Conservation (phyloP, 1,284 basidiomycete genomes). For the Ceratorhiza oryzae-sativae region DNA sequence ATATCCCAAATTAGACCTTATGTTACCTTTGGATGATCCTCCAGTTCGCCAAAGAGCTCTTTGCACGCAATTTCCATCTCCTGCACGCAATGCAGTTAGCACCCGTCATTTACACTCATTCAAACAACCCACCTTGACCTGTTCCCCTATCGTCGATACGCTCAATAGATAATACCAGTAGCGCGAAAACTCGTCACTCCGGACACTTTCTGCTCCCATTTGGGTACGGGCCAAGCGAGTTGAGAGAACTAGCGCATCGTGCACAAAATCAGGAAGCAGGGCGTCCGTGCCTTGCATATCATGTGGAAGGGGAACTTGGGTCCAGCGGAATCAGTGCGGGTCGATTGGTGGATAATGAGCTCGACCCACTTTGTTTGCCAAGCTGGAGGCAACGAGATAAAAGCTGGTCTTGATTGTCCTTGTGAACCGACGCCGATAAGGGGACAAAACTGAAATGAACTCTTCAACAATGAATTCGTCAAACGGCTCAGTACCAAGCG, state of each 20-base stretch:
- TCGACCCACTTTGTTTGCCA: constrained; percentile 16
- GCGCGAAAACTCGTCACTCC: constrained; percentile 46
- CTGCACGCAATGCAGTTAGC: constrained; percentile 28
- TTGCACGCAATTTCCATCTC: constrained; percentile 46
- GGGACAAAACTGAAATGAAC: constrained; percentile 46
- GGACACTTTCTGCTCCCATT: constrained; percentile 46
- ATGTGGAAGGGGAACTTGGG: constrained; percentile 48
- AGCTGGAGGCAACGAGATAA: constrained; percentile 41
- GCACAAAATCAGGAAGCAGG: constrained; percentile 45
- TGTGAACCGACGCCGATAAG: constrained; percentile 47
- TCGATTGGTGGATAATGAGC: too few species aligned
- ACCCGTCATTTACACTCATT: neutral
- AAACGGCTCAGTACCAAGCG: constrained; percentile 47
- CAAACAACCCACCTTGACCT: constrained; percentile 38
- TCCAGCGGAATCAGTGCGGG: too few species aligned
- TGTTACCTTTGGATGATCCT: constrained; percentile 42
- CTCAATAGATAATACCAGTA: constrained; percentile 45
- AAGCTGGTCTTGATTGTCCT: constrained; percentile 45
- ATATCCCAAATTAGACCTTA: too few species aligned
- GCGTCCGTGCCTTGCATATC: constrained; percentile 46
- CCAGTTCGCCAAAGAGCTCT: constrained; percentile 46
- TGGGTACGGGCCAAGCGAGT: constrained; percentile 46
- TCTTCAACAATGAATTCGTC: constrained; percentile 44
- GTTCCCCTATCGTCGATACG: constrained; percentile 41
- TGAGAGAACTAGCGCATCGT: constrained; percentile 49